Evolutionary conservation across 2,329 filamentous ascomycete genomes (phyloP).

Genomic region (Colletotrichum sansevieriae): DNA sequence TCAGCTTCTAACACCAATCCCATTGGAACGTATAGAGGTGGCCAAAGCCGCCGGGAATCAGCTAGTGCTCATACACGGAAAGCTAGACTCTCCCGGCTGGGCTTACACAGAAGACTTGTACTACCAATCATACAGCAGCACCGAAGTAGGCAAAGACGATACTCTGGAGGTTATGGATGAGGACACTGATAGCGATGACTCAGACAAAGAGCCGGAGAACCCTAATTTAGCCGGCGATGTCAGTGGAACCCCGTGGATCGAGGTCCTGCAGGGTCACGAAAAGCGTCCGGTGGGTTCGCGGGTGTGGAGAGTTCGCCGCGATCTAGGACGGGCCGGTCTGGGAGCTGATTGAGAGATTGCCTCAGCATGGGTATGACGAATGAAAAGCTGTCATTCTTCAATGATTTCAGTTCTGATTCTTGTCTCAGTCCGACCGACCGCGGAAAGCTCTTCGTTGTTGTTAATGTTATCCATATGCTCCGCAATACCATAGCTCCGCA

Average conservation of each 20-base stretch:
- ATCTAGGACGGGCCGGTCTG: constrained; percentile 62
- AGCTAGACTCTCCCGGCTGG: constrained; percentile 77
- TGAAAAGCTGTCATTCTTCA: too few relatives aligned
- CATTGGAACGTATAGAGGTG: constrained; percentile 54
- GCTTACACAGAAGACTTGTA: constrained; percentile 76
- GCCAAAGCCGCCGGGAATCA: constrained; percentile 58
- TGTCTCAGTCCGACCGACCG: too few relatives aligned
- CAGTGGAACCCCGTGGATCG: constrained; percentile 68
- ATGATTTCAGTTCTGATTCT: too few relatives aligned
- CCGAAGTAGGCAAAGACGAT: constrained; percentile 47
- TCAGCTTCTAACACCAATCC: constrained; percentile 75
- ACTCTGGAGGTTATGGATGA: constrained; percentile 52
- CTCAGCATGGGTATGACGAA: too few relatives aligned
- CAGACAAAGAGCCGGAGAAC: constrained; percentile 48
- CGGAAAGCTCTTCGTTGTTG: too few relatives aligned
- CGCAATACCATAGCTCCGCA: too few relatives aligned
- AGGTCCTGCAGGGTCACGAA: constrained; percentile 67
- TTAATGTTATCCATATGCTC: too few relatives aligned
- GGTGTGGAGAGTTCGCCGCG: constrained; percentile 74
- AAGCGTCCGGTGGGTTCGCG: constrained; percentile 69
- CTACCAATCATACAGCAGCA: constrained; percentile 47
- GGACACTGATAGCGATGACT: constrained; percentile 52
- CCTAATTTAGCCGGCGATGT: constrained; percentile 43
- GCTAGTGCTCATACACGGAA: constrained; percentile 76
- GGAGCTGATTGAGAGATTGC: constrained; percentile 20